phyloP scores from a whole-genome alignment of 2,329 filamentous ascomycete genomes.

The Talaromyces funiculosus region DNA sequence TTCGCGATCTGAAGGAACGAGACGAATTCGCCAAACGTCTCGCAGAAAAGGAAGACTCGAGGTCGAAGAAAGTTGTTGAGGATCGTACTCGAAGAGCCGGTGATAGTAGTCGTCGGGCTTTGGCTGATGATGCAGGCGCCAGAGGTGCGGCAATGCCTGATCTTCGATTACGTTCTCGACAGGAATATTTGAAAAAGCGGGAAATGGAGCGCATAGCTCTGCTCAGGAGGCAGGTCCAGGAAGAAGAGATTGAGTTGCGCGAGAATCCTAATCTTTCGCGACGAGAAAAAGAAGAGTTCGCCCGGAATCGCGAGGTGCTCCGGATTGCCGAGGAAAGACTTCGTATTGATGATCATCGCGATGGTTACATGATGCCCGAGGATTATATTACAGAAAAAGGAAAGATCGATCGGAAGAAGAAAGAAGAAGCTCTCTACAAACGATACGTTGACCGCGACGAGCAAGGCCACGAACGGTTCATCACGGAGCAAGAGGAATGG shows the following conservation, averaged over 20 bases:
- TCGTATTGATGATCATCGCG: conserved; percentile 81
- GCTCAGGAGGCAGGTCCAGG: conserved; percentile 81
- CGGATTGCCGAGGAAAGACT: conserved; percentile 77
- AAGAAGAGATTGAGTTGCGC: conserved; percentile 75
- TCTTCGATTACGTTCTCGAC: conserved; percentile 74
- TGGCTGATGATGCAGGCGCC: conserved; percentile 63
- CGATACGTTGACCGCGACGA: conserved; percentile 84
- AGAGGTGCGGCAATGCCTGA: conserved; percentile 70
- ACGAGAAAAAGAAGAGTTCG: conserved; percentile 79
- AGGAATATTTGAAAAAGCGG: conserved; percentile 90
- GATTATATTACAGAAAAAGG: conserved; percentile 94
- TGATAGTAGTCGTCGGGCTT: conserved; percentile 54
- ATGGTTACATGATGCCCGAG: conserved; percentile 89
- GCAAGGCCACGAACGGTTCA: conserved; percentile 78
- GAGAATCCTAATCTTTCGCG: conserved; percentile 70
- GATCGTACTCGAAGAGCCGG: conserved; percentile 55
- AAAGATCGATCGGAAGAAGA: conserved; percentile 79
- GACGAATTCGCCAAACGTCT: conserved; percentile 75
- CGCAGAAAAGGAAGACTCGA: conserved; percentile 61
- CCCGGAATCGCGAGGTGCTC: conserved; percentile 76
- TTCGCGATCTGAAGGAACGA: conserved; percentile 66
- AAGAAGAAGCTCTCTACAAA: conserved; percentile 84
- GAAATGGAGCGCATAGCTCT: conserved; percentile 79
- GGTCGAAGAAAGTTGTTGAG: conserved; percentile 60
- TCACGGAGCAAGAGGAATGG: conserved; percentile 95